These are phyloP conservation scores for Colletotrichum karsti DNA, from an alignment of 2,329 filamentous ascomycete genomes.

Conservation along the genomic window DNA sequence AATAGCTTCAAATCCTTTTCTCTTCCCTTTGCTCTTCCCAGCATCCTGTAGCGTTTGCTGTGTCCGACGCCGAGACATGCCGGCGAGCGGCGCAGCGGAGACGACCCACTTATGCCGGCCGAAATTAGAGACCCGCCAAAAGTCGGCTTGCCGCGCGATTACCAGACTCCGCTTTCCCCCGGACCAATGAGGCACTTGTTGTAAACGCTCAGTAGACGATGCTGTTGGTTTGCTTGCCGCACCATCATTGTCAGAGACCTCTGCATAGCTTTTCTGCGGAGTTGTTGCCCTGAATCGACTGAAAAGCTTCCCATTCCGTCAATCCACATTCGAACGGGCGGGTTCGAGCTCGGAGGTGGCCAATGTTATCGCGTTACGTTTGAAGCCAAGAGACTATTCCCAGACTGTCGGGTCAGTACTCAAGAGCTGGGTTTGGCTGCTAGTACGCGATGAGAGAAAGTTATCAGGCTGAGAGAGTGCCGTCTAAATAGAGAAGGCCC, in stretches of 20 bases:
- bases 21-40: background rate
- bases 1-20: background rate
- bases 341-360: too few species aligned
- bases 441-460: too few species aligned
- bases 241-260: background rate
- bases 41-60: background rate
- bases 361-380: background rate
- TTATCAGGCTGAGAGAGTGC: too few species aligned
- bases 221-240: background rate
- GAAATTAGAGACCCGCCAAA: background rate
- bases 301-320: background rate
- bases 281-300: too few species aligned
- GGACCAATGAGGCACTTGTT: background rate
- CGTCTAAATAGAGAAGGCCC: too few species aligned
- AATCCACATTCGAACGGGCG: background rate
- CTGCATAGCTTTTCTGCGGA: too few species aligned
- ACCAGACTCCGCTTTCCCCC: background rate
- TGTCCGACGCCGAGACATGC: background rate
- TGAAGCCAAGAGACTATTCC: background rate
- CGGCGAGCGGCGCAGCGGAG: background rate
- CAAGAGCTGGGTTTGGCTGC: too few species aligned
- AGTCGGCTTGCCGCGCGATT: background rate
- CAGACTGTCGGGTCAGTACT: background rate
- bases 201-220: background rate
- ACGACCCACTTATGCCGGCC: background rate